Evolutionary conservation across 2,329 filamentous ascomycete genomes (phyloP).

Genomic region (Colletotrichum sp.): DNA sequence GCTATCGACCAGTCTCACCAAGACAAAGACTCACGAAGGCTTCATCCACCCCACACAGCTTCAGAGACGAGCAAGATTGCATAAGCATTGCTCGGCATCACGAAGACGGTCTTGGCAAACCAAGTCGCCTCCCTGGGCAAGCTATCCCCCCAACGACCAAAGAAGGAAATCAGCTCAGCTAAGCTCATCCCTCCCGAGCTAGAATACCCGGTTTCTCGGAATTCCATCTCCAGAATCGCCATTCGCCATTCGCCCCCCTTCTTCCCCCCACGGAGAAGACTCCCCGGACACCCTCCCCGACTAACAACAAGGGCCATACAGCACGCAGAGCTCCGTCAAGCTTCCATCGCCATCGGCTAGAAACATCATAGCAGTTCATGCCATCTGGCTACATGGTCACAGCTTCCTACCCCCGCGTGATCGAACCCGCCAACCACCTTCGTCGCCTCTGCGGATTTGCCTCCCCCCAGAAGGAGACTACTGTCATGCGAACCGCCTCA

Average conservation of each 20-base stretch:
- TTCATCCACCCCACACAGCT: not conserved
- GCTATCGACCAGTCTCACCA: not conserved
- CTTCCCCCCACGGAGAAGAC: not conserved
- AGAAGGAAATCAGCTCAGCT: not conserved
- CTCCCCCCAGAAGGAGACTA: not conserved
- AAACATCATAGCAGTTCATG: slow-evolving; percentile 7
- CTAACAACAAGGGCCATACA: not conserved
- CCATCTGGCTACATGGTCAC: not conserved
- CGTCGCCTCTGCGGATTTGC: not conserved
- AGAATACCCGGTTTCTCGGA: not conserved
- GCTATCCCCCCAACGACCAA: not conserved
- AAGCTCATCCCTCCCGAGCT: not conserved
- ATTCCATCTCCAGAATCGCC: not conserved
- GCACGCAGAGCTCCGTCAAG: not conserved
- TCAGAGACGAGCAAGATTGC: not conserved
- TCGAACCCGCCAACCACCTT: not conserved
- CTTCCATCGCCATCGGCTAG: not conserved
- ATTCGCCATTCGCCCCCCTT: not conserved
- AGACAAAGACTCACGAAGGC: not conserved
- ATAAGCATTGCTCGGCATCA: not conserved
- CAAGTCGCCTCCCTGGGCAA: not conserved
- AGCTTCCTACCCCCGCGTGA: not conserved
- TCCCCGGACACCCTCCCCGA: not conserved
- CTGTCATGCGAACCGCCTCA: not conserved
- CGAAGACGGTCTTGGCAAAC: not conserved